Conservation (phyloP, 2,329 filamentous ascomycete genomes). For the Ophidiomyces ophidiicola region DNA sequence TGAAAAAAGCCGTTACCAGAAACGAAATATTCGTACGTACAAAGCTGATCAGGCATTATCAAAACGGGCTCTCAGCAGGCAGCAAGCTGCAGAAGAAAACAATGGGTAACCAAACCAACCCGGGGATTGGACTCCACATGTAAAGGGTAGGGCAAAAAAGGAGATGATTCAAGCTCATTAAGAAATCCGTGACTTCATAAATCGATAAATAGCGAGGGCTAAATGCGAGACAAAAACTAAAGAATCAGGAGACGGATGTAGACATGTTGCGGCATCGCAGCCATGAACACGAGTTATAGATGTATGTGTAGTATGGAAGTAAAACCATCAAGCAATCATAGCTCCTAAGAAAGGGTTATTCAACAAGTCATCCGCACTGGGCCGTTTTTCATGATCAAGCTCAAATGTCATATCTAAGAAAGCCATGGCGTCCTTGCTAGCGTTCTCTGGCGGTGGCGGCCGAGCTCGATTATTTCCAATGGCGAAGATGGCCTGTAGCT, state of each 20-base stretch:
- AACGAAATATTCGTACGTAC: conserved; percentile 4
- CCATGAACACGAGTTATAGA: not conserved
- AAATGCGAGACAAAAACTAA: conserved; percentile 5
- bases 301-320: not conserved
- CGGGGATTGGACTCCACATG: not conserved
- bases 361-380: conserved; percentile 82
- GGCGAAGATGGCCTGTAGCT: conserved; percentile 97
- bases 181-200: not conserved
- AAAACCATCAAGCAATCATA: conserved; percentile 40
- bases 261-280: no score
- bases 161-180: not conserved
- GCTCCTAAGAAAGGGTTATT: conserved; percentile 69
- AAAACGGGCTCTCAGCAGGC: not conserved
- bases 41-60: not conserved
- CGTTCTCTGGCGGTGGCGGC: conserved; percentile 76
- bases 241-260: not conserved
- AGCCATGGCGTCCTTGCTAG: conserved; percentile 67
- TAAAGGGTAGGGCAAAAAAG: not conserved
- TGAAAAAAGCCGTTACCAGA: conserved; percentile 2
- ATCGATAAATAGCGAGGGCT: not conserved
- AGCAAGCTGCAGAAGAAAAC: not conserved
- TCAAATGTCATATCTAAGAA: conserved; percentile 89
- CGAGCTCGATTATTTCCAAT: conserved; percentile 80
- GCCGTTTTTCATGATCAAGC: conserved; percentile 83
- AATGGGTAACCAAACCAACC: not conserved